Percentiles rank a stretch among this genome's conserved stretches.
These are phyloP conservation scores for Gynandropsis gynandra DNA, from an alignment of 345 rosid species.

Conservation along the genomic window DNA sequence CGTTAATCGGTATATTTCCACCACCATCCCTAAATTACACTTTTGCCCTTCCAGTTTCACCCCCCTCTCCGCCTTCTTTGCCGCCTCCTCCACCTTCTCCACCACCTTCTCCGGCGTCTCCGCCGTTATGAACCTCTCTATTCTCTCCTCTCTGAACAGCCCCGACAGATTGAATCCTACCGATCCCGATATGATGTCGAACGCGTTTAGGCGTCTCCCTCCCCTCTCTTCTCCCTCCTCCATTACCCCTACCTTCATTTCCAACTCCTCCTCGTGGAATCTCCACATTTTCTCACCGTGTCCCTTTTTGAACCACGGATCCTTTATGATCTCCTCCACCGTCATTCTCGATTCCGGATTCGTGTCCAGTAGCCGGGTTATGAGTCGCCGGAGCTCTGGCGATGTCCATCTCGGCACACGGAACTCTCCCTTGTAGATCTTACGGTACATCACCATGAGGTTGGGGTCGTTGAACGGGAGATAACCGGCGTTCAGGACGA, in stretches of 20 bases:
- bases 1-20: constrained; percentile 53
- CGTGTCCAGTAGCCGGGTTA: constrained; percentile 62
- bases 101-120: constrained; percentile 41
- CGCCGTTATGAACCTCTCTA: constrained; percentile 50
- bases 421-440: constrained; percentile 71
- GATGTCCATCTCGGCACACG: constrained; percentile 90
- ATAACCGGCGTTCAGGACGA: constrained; percentile 75
- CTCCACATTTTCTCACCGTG: constrained; percentile 37
- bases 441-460: constrained; percentile 78
- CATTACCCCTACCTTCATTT: constrained; percentile 26
- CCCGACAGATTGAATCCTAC: constrained; percentile 78
- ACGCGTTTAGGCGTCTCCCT: constrained; percentile 49
- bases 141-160: constrained; percentile 28
- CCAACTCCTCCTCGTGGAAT: constrained; percentile 39
- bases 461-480: constrained; percentile 76
- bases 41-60: constrained; percentile 45
- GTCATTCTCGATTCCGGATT: constrained; percentile 70
- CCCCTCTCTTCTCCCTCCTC: background rate
- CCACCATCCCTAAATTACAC: constrained; percentile 35
- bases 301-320: constrained; percentile 67
- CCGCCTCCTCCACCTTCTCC: constrained; percentile 39
- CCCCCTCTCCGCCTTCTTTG: constrained; percentile 29
- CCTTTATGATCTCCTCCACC: constrained; percentile 50
- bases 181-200: constrained; percentile 75
- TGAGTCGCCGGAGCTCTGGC: constrained; percentile 50